Evolutionary conservation across 345 rosid genomes (phyloP).

Genomic region (Cardamine resedifolia): DNA sequence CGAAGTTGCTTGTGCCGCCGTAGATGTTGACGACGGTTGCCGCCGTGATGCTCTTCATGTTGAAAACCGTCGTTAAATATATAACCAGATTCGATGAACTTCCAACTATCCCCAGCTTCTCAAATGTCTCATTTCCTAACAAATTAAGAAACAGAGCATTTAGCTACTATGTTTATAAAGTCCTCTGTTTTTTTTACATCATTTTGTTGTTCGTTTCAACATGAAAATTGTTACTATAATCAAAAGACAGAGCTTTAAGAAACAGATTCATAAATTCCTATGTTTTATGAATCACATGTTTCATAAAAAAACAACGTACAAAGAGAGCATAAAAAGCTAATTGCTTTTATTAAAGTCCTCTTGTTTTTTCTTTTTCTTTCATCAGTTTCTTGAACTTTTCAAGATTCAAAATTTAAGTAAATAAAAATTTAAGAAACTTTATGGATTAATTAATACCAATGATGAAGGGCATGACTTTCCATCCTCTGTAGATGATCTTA

Average conservation of each 20-base stretch:
- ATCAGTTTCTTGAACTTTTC: background rate
- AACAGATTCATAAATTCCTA: background rate
- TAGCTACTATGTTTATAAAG: background rate
- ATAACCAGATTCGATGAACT: slow-evolving; percentile 52
- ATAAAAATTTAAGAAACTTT: background rate
- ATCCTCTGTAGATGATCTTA: slow-evolving; percentile 58
- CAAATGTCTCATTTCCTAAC: slow-evolving; percentile 72
- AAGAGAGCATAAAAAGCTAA: background rate
- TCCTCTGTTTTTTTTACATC: background rate
- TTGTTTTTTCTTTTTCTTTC: background rate
- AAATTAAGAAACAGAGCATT: background rate
- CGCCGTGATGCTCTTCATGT: slow-evolving; percentile 69
- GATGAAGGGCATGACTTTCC: slow-evolving; percentile 74
- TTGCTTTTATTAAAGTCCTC: background rate
- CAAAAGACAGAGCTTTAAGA: background rate
- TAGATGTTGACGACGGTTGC: slow-evolving; percentile 55
- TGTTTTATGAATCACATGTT: background rate
- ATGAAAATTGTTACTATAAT: background rate
- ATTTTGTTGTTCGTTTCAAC: slow-evolving; percentile 3
- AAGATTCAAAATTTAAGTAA: background rate
- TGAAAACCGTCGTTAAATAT: slow-evolving; percentile 58
- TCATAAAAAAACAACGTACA: background rate
- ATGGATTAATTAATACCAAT: slow-evolving; percentile 47
- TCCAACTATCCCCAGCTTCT: slow-evolving; percentile 65
- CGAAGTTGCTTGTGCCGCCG: slow-evolving; percentile 61